phyloP scores from a whole-genome alignment of 2,329 filamentous ascomycete genomes.

The Daldinia sp. region DNA sequence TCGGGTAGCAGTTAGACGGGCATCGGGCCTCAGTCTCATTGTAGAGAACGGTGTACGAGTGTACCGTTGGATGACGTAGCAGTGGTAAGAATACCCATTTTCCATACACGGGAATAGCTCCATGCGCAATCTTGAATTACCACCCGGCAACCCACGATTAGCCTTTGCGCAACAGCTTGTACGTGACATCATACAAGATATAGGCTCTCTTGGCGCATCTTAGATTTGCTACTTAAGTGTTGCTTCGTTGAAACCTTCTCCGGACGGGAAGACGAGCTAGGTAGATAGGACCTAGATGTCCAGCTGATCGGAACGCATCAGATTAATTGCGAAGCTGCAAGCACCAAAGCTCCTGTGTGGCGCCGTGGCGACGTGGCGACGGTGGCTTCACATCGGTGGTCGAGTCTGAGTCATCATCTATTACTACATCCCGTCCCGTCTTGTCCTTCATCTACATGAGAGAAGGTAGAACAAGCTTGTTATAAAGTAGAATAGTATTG shows the following conservation, averaged over 20 bases:
- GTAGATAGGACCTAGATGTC: constrained; percentile 3
- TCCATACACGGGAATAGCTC: constrained; percentile 19
- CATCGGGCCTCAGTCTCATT: constrained; percentile 11
- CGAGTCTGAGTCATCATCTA: constrained; percentile 31
- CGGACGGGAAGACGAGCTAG: constrained; percentile 15
- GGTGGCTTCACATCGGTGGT: constrained; percentile 30
- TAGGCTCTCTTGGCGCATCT: constrained; percentile 33
- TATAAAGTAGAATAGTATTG: not conserved
- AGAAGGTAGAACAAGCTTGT: not conserved
- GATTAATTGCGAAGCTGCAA: constrained; percentile 36
- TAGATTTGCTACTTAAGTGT: constrained; percentile 40
- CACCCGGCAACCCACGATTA: constrained; percentile 16
- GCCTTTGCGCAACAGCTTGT: constrained; percentile 21
- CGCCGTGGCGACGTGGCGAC: constrained; percentile 30
- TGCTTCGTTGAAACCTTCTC: constrained; percentile 37
- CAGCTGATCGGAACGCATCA: constrained; percentile 36
- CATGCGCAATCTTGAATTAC: constrained; percentile 28
- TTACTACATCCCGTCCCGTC: constrained; percentile 12
- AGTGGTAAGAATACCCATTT: constrained; percentile 14
- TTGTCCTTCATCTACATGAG: constrained; percentile 18
- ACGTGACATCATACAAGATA: constrained; percentile 42
- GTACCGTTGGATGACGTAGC: constrained; percentile 24
- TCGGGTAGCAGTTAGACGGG: constrained; percentile 17
- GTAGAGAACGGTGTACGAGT: constrained; percentile 12
- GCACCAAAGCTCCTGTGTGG: not conserved